Evolutionary conservation across 345 rosid species (phyloP).

Genomic region (Syzygium aqueum): DNA sequence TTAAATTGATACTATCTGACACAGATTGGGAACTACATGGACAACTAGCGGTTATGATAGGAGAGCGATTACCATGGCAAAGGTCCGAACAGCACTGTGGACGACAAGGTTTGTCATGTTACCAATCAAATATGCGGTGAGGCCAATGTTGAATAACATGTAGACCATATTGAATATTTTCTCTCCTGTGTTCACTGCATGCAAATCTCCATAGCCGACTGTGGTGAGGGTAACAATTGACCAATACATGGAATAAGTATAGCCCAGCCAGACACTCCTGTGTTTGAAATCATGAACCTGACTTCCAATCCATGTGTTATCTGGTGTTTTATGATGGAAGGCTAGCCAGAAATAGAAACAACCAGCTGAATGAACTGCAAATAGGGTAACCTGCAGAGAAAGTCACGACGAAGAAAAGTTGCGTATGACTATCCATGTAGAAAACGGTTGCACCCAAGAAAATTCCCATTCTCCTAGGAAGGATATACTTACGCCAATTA

Average conservation of each 20-base stretch:
- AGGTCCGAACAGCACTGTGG: slow-evolving; percentile 55
- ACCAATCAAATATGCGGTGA: slow-evolving; percentile 78
- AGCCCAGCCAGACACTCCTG: slow-evolving; percentile 70
- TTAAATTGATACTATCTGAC: background rate
- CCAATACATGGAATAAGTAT: slow-evolving; percentile 93
- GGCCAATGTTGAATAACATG: slow-evolving; percentile 89
- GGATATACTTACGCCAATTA: slow-evolving; percentile 47
- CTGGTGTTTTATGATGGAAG: slow-evolving; percentile 24
- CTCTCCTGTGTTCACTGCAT: slow-evolving; percentile 60
- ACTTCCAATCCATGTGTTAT: slow-evolving; percentile 67
- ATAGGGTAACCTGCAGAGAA: slow-evolving; percentile 57
- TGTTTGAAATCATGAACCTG: slow-evolving; percentile 44
- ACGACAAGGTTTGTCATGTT: slow-evolving; percentile 96
- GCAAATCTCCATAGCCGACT: slow-evolving; percentile 87
- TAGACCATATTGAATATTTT: slow-evolving; percentile 68
- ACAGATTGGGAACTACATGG: background rate
- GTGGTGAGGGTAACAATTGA: slow-evolving; percentile 87
- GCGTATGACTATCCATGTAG: background rate
- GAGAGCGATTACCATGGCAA: slow-evolving; percentile 46
- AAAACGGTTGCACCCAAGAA: background rate
- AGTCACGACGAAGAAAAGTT: background rate
- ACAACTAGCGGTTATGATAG: background rate
- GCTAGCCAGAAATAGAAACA: slow-evolving; percentile 84
- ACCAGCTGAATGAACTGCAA: slow-evolving; percentile 76
- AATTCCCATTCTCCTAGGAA: background rate